phyloP scores from a whole-genome alignment of 108 stramenopile genomes.

The Skeletonema menzelii region DNA sequence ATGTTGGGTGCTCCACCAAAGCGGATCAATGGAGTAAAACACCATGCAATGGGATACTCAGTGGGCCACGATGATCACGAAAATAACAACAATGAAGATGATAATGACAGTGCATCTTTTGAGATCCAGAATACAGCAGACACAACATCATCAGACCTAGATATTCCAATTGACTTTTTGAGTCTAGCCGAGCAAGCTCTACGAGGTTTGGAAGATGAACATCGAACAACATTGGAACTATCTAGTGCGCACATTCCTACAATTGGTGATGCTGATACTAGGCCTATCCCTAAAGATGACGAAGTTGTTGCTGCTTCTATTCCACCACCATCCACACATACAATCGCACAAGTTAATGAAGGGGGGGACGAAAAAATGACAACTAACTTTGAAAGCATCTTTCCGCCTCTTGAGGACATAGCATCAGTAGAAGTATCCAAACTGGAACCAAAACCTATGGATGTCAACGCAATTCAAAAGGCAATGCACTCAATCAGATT shows the following conservation, averaged over 20 bases:
- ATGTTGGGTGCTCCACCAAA: constrained; percentile 20
- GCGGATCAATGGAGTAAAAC: constrained; percentile 40
- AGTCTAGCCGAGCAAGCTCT: constrained; percentile 40
- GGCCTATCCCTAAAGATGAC: background rate
- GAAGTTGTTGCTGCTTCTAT: background rate
- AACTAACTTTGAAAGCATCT: background rate
- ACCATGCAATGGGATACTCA: constrained; percentile 9
- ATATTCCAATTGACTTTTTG: constrained; percentile 39
- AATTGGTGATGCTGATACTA: background rate
- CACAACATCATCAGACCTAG: background rate
- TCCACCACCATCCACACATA: background rate
- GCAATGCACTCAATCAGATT: constrained; percentile 45
- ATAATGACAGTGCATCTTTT: background rate
- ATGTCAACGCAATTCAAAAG: constrained; percentile 31
- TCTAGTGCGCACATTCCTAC: background rate
- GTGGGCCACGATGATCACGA: background rate
- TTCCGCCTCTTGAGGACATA: background rate
- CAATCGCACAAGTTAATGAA: background rate
- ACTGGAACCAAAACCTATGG: constrained; percentile 4
- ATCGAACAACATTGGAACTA: constrained; percentile 24
- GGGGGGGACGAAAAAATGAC: background rate
- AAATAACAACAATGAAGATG: constrained; percentile 4
- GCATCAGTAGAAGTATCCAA: constrained; percentile 1
- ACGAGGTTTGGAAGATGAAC: constrained; percentile 43
- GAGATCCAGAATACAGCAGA: background rate